These are phyloP conservation scores for Neurospora sublineolata DNA, from an alignment of 495 filamentous ascomycete genomes.

Conservation along the genomic window DNA sequence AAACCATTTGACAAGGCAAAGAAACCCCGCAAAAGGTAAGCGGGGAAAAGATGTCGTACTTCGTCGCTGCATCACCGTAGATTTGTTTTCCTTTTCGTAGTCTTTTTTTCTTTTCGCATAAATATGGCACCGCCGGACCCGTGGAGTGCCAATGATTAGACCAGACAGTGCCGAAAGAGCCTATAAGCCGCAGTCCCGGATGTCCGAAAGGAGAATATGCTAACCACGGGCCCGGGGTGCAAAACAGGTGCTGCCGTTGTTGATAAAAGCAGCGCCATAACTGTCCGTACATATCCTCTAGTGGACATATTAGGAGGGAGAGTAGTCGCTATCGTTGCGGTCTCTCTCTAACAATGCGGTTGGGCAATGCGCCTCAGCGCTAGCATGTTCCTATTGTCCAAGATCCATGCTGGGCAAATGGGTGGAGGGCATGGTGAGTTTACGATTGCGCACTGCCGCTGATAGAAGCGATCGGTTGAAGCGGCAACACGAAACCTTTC, in stretches of 20 bases:
- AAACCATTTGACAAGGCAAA: background rate
- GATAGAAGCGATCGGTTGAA: slow-evolving; percentile 2
- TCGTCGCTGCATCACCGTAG: background rate
- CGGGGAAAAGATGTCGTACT: background rate
- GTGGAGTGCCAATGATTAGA: background rate
- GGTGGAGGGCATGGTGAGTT: background rate
- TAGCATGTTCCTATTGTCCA: background rate
- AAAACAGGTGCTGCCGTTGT: background rate
- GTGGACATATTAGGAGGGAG: background rate
- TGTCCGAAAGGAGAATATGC: background rate
- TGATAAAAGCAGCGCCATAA: background rate
- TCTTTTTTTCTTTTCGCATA: background rate
- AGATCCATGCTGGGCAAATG: background rate
- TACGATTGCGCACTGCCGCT: background rate
- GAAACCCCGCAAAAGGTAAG: background rate
- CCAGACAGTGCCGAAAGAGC: background rate
- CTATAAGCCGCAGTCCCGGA: background rate
- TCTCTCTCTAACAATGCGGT: background rate
- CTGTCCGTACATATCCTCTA: background rate
- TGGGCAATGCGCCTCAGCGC: background rate
- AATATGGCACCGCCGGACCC: background rate
- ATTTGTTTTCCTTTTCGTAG: background rate
- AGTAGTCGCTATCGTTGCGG: background rate
- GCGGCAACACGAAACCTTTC: slow-evolving; percentile 37
- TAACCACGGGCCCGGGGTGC: background rate